Evolutionary conservation across 1,284 basidiomycete genomes (phyloP).

Genomic region (Ustilago vetiveriae): DNA sequence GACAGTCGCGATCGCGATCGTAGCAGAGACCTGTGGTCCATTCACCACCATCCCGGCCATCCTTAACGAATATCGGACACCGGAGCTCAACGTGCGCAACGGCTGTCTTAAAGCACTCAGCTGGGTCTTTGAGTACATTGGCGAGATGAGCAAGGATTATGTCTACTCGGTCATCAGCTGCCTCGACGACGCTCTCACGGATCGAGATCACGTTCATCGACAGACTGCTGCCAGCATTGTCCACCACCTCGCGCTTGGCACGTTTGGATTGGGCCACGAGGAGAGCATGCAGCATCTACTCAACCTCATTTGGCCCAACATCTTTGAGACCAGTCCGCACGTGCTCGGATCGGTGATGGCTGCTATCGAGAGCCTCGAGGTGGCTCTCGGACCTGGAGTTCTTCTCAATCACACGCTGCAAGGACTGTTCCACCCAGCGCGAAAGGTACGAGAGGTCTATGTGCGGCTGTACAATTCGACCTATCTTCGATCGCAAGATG

Average conservation of each 20-base stretch:
- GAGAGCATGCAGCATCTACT: conserved; percentile 96
- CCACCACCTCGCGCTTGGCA: conserved; percentile 95
- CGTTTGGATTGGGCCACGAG: conserved; percentile 95
- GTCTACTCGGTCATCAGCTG: conserved; percentile 96
- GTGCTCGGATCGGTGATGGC: conserved; percentile 82
- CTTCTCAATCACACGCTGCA: conserved; percentile 78
- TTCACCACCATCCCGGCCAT: conserved; percentile 99
- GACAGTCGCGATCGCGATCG: conserved; percentile 87
- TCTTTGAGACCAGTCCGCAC: conserved; percentile 97
- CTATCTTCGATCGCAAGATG: conserved; percentile 84
- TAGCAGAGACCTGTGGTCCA: conserved; percentile 92
- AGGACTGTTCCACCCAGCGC: conserved; percentile 74
- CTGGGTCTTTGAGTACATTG: conserved; percentile 99
- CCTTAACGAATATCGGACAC: conserved; percentile 95
- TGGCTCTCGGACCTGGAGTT: conserved; percentile 92
- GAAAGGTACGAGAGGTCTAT: conserved; percentile 87
- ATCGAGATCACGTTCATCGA: conserved; percentile 96
- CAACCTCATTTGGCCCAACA: conserved; percentile 99
- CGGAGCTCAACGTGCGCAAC: conserved; percentile 96
- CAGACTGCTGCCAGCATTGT: conserved; percentile 99
- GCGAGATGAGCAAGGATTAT: conserved; percentile 99
- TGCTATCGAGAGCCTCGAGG: conserved; percentile 93
- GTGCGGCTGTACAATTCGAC: conserved; percentile 81
- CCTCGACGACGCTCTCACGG: conserved; percentile 96
- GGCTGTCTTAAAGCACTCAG: conserved; percentile 98